A percentile compares a stretch with the other conserved stretches of the same genome.
Conservation (phyloP, 768 basidiomycete species). For the Tricholoma matsutake region DNA sequence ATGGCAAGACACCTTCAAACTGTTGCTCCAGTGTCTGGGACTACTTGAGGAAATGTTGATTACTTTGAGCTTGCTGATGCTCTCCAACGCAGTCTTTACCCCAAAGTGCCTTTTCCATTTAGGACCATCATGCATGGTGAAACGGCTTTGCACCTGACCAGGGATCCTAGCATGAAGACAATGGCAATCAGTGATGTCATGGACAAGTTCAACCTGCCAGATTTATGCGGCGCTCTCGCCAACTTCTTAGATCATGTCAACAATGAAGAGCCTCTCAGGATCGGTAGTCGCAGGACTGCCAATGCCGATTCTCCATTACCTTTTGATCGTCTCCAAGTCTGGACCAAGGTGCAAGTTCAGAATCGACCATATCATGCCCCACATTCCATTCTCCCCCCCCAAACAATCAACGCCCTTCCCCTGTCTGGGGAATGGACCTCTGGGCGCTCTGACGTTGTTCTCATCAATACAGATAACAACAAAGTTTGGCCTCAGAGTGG, state of each 20-base stretch:
- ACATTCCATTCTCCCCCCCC: background rate
- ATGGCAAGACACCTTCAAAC: background rate
- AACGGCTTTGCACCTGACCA: conserved; percentile 9
- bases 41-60: background rate
- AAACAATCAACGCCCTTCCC: background rate
- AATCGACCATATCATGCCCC: background rate
- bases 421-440: background rate
- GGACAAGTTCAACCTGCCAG: conserved; percentile 7
- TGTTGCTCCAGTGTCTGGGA: background rate
- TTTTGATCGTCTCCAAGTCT: background rate
- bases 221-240: conserved; percentile 2
- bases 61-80: background rate
- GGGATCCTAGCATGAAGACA: conserved; percentile 2
- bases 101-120: background rate
- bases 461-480: background rate
- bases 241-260: background rate
- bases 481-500: conserved; percentile 2
- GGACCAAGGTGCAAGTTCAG: conserved; percentile 1
- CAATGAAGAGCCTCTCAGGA: background rate
- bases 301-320: background rate
- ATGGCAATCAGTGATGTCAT: conserved; percentile 3
- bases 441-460: background rate
- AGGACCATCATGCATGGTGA: background rate
- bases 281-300: background rate
- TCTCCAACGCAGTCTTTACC: background rate